Conservation (phyloP, 129 eudicot species). For the Scalesia atractyloides region DNA sequence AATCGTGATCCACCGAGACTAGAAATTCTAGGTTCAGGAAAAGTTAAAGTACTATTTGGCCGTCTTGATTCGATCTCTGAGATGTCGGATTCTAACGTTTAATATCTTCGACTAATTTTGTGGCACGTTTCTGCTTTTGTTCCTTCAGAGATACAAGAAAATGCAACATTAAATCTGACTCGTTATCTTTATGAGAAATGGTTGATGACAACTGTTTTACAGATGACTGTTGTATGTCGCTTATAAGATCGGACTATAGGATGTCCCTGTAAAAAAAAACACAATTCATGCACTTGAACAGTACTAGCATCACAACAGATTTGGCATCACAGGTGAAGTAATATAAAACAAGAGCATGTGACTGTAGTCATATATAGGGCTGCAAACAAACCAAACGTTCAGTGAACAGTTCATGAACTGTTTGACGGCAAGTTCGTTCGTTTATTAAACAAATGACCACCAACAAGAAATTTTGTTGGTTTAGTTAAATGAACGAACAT, state of each 20-base stretch:
- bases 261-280: constrained; percentile 72
- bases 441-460: no score
- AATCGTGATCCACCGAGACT: constrained; percentile 44
- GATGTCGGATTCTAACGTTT: constrained; percentile 74
- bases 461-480: no score
- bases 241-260: constrained; percentile 62
- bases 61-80: constrained; percentile 63
- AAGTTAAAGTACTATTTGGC: constrained; percentile 33
- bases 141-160: constrained; percentile 68
- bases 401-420: no score
- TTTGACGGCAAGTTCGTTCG: no score
- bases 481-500: no score
- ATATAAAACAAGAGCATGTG: not conserved
- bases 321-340: constrained; percentile 23
- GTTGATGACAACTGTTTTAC: constrained; percentile 49
- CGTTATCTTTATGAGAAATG: constrained; percentile 61
- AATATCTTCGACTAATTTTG: constrained; percentile 60
- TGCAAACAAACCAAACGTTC: no score
- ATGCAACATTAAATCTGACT: constrained; percentile 71
- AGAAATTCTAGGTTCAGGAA: constrained; percentile 16
- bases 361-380: not conserved
- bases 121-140: constrained; percentile 63
- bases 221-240: constrained; percentile 50
- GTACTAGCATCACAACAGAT: not conserved
- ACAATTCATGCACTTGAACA: not conserved